phyloP scores from a whole-genome alignment of 108 stramenopile species.

The Cyclostephanos tholiformis region DNA sequence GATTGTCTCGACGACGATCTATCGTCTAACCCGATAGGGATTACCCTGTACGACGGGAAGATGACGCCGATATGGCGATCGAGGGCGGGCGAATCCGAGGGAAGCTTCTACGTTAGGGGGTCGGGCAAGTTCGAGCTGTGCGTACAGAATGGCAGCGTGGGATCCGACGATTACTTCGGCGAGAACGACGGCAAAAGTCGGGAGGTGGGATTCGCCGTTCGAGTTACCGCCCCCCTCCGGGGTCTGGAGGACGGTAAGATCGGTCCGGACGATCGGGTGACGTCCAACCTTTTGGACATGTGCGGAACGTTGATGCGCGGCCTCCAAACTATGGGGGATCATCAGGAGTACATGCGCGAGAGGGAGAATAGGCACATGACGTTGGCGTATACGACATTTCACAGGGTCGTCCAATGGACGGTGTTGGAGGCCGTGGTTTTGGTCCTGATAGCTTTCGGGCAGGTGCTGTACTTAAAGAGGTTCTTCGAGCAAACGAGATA shows the following conservation, averaged over 20 bases:
- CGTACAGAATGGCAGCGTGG: constrained; percentile 59
- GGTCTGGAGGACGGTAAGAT: constrained; percentile 47
- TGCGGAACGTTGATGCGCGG: constrained; percentile 31
- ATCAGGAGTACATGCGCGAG: constrained; percentile 74
- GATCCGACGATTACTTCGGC: constrained; percentile 52
- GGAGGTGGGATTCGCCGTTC: constrained; percentile 67
- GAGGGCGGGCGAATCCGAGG: constrained; percentile 54
- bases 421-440: constrained; percentile 74
- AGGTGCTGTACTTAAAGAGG: constrained; percentile 82
- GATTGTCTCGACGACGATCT: constrained; percentile 47
- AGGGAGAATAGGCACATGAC: constrained; percentile 67
- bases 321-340: constrained; percentile 62
- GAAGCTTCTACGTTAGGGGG: constrained; percentile 49
- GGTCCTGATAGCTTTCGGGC: constrained; percentile 65
- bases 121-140: constrained; percentile 58
- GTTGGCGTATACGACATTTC: constrained; percentile 58
- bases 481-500: constrained; percentile 82
- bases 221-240: constrained; percentile 47
- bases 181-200: constrained; percentile 40
- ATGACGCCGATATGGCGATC: constrained; percentile 55
- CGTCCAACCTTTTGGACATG: constrained; percentile 33
- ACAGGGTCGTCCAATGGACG: constrained; percentile 68
- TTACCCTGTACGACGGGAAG: constrained; percentile 35
- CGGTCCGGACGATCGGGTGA: constrained; percentile 66
- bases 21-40: constrained; percentile 41